Conservation (phyloP, 208 protist genomes). For the Trypanosoma avium region DNA sequence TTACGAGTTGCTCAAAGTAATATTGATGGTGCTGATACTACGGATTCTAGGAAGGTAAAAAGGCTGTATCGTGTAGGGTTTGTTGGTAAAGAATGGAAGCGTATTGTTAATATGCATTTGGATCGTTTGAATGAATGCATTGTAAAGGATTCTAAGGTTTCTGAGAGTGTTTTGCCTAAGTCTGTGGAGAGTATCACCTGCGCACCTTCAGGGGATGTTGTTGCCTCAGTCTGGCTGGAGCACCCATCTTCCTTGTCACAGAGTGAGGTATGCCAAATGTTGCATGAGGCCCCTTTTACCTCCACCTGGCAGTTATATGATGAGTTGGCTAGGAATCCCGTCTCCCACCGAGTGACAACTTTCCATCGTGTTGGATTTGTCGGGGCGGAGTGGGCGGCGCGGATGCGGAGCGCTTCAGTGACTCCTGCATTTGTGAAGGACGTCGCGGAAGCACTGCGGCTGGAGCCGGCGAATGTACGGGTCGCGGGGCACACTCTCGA, state of each 20-base stretch:
- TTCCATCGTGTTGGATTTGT: conserved; percentile 78
- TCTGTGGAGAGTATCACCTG: conserved; percentile 46
- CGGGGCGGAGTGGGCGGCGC: conserved; percentile 45
- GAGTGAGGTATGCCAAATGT: conserved; percentile 42
- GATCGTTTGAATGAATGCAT: conserved; percentile 42
- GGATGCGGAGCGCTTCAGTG: conserved; percentile 39
- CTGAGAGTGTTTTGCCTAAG: conserved; percentile 34
- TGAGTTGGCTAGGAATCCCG: no score
- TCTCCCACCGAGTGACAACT: no score
- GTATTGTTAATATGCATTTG: conserved; percentile 33
- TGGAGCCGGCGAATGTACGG: conserved; percentile 32
- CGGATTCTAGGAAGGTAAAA: neutral
- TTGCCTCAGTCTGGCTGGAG: conserved; percentile 52
- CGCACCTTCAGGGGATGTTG: conserved; percentile 52
- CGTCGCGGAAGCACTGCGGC: conserved; percentile 37
- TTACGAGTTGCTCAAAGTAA: neutral
- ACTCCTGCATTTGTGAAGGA: conserved; percentile 48
- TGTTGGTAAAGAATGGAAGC: conserved; percentile 51
- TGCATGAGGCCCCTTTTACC: conserved; percentile 51
- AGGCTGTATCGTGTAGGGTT: conserved; percentile 68
- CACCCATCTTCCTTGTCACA: conserved; percentile 34
- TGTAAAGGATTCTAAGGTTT: conserved; percentile 36
- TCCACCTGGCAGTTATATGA: conserved; percentile 69
- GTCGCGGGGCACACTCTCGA: conserved; percentile 43
- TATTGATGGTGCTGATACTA: neutral